A percentile compares a stretch with the other conserved stretches of the same genome.
These are phyloP conservation scores for Sarocladium brachiariae DNA, from an alignment of 2,329 filamentous ascomycete genomes.

Conservation along the genomic window DNA sequence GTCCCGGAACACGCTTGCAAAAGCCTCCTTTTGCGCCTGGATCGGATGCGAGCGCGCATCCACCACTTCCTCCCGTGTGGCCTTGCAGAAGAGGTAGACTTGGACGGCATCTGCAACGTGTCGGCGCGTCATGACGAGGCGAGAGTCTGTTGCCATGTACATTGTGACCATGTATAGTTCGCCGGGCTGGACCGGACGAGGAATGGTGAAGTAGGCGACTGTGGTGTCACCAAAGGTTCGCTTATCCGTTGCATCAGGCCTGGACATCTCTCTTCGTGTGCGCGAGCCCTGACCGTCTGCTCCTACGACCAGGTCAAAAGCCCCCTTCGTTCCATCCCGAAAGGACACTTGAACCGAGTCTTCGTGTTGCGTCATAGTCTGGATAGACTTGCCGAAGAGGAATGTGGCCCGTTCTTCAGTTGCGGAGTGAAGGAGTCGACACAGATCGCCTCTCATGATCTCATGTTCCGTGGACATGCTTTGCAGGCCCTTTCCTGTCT, in stretches of 20 bases:
- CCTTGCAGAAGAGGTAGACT: slow-evolving; percentile 28
- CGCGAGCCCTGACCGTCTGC: slow-evolving; percentile 49
- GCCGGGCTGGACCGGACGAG: slow-evolving; percentile 16
- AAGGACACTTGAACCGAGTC: slow-evolving; percentile 32
- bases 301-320: slow-evolving; percentile 46
- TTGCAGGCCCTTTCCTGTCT: slow-evolving; percentile 29
- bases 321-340: slow-evolving; percentile 32
- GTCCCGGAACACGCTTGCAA: slow-evolving; percentile 25
- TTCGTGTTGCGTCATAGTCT: slow-evolving; percentile 24
- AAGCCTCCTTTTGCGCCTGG: slow-evolving; percentile 27
- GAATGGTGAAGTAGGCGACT: slow-evolving; percentile 27
- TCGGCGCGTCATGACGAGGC: slow-evolving; percentile 32
- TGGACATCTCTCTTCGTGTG: slow-evolving; percentile 35
- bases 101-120: slow-evolving; percentile 29
- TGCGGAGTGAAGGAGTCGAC: slow-evolving; percentile 39
- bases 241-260: slow-evolving; percentile 15
- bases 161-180: slow-evolving; percentile 30
- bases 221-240: slow-evolving; percentile 9
- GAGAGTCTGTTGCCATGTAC: slow-evolving; percentile 28
- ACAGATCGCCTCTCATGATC: slow-evolving; percentile 53
- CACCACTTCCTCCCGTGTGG: slow-evolving; percentile 18
- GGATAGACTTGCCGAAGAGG: slow-evolving; percentile 23
- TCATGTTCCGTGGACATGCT: slow-evolving; percentile 49
- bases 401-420: slow-evolving; percentile 22
- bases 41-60: slow-evolving; percentile 23